Conservation (phyloP, 768 basidiomycete genomes). For the Galerina marginata region DNA sequence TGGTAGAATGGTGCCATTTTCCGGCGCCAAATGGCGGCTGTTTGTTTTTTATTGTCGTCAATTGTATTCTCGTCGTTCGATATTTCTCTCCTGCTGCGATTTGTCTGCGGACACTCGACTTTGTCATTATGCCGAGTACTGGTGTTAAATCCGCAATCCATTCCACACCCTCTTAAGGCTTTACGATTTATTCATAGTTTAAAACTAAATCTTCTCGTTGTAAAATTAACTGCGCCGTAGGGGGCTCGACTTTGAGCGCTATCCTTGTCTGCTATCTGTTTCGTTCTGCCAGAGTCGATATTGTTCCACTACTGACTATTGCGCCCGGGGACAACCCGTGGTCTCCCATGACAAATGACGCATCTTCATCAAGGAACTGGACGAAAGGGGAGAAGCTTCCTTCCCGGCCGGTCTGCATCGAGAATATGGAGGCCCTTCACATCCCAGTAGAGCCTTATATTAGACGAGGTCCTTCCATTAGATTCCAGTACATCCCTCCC, state of each 20-base stretch:
- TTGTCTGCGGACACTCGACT: constrained; percentile 3
- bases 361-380: constrained; percentile 16
- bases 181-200: neutral
- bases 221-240: neutral
- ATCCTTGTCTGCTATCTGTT: neutral
- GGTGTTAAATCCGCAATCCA: constrained; percentile 1
- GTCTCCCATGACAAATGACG: neutral
- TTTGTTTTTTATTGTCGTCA: too few species aligned
- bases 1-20: neutral
- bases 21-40: neutral
- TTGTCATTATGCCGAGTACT: neutral
- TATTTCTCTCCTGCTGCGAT: constrained; percentile 4
- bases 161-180: neutral
- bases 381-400: constrained; percentile 16
- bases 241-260: neutral
- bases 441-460: constrained; percentile 16
- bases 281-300: neutral
- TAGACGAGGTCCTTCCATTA: constrained; percentile 7
- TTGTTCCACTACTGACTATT: neutral
- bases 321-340: constrained; percentile 1
- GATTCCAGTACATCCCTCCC: constrained; percentile 8
- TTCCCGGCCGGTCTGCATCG: constrained; percentile 19
- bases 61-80: neutral
- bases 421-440: constrained; percentile 6
- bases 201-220: neutral